These are phyloP conservation scores for Gracilaria domingensis DNA, from an alignment of 23 red algal genomes.

Conservation along the genomic window DNA sequence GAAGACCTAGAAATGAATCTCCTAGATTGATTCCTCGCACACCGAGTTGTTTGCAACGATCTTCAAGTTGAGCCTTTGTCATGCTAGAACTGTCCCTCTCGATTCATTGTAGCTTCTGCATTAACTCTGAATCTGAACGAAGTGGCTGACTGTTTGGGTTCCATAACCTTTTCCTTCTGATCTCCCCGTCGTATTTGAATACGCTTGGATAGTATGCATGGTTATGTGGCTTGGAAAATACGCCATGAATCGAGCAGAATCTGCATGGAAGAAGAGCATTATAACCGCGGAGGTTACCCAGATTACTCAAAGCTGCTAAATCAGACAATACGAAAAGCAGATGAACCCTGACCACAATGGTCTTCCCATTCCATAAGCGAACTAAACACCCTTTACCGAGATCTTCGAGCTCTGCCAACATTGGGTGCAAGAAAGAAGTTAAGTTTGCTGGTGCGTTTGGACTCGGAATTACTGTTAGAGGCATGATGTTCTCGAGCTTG, in stretches of 20 bases:
- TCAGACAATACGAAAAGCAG: background rate
- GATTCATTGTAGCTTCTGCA: background rate
- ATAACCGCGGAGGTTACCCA: background rate
- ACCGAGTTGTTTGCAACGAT: background rate
- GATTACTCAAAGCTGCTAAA: background rate
- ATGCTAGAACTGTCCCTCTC: background rate
- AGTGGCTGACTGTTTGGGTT: background rate
- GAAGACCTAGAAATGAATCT: background rate
- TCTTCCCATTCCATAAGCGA: background rate
- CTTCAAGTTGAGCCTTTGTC: background rate
- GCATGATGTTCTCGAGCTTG: background rate
- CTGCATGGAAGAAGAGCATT: slow-evolving; percentile 20
- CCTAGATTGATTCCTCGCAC: background rate
- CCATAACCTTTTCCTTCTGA: background rate
- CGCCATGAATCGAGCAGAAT: background rate
- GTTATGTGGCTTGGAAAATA: background rate
- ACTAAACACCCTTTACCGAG: background rate
- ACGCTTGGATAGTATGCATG: background rate
- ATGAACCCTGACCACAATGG: background rate
- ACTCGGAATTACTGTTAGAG: background rate
- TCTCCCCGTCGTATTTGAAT: background rate
- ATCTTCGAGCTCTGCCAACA: background rate
- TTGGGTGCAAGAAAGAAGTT: background rate
- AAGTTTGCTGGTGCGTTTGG: background rate
- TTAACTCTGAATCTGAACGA: background rate